Base-by-base conservation (phyloP, 208 protist genomes). In the Sergeia podlipaevii region DNA sequence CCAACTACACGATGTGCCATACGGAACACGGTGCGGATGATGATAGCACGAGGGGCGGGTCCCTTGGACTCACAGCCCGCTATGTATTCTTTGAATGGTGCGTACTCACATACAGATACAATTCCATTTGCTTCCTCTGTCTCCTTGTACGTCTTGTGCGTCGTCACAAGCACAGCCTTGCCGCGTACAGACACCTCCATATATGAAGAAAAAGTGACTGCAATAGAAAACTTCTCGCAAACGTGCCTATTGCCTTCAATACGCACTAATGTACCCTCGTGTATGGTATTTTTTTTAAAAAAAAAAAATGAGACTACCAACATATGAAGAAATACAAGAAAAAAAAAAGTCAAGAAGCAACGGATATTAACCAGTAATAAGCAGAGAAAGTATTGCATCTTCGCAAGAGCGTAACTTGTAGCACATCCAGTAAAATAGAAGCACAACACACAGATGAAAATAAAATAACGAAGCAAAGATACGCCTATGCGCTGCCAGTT, bases 131-230 rank as follows among this genome's bases (percentile, higher is more conserved):
- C 36, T 42, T 69, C 60, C 26, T 60, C 60, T 13, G 62, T 50
- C 55, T 79, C 73, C 32, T 63, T 56, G 55, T 77, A 87, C n/a
- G 75, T 79, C 41, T 87, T 87, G 67, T 91, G 78, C 26, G 71
- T 75, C 13, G 79, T 73, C 32, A 91, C 57, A 5, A 85, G 51
- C 36, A 77, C 79, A 8, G 42, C 45, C 32, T 36, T 38, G n/a
- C 60, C 50, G 8, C 62, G 59, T 11, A 91, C 59, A n/a, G 53
- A 29, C 0, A 91, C 11, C 32, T 91, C 83, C 83, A 91, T 91
- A 27, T n/a, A n/a, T n/a, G n/a, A n/a, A n/a, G n/a, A n/a, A n/a
- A n/a, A n/a, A n/a, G n/a, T n/a, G n/a, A n/a, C n/a, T n/a, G 13
- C 13, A 46, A 46, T 6, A n/a, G 5, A 46, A 5, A 29, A n/a